These are phyloP conservation scores for Fusarium sp. DNA, from an alignment of 2,329 filamentous ascomycete genomes.

Conservation along the genomic window DNA sequence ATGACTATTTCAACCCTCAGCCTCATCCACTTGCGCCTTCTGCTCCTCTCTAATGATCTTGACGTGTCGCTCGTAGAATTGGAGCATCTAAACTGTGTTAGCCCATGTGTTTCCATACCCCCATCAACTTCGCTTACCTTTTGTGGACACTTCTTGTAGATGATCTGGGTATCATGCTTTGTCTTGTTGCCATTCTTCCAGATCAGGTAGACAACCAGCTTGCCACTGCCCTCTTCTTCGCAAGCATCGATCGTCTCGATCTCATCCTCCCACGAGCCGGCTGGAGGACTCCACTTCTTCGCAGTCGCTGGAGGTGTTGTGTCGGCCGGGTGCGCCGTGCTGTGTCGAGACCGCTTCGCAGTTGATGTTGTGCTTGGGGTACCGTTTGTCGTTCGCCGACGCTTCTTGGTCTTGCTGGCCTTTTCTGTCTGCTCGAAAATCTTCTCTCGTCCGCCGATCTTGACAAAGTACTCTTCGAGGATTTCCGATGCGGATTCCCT, in stretches of 20 bases:
- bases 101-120: neutral
- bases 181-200: conserved; percentile 83
- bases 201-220: conserved; percentile 75
- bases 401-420: conserved; percentile 67
- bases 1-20: conserved; percentile 4
- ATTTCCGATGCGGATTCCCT: conserved; percentile 70
- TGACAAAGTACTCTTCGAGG: conserved; percentile 72
- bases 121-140: conserved; percentile 63
- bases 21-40: conserved; percentile 33
- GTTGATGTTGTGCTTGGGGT: conserved; percentile 49
- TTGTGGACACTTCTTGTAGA: conserved; percentile 83
- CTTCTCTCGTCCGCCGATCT: conserved; percentile 71
- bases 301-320: conserved; percentile 60
- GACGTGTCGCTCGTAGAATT: conserved; percentile 70
- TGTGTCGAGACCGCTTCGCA: conserved; percentile 59
- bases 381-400: conserved; percentile 59
- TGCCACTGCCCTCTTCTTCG: conserved; percentile 70
- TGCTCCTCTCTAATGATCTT: conserved; percentile 60
- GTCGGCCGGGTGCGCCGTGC: conserved; percentile 62
- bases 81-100: conserved; percentile 61
- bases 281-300: conserved; percentile 73
- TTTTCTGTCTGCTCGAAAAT: conserved; percentile 64
- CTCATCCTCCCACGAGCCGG: conserved; percentile 81
- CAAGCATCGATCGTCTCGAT: conserved; percentile 78
- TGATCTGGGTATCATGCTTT: conserved; percentile 74